phyloP scores from a whole-genome alignment of 2,329 filamentous ascomycete species.

The Monilinia aucupariae region DNA sequence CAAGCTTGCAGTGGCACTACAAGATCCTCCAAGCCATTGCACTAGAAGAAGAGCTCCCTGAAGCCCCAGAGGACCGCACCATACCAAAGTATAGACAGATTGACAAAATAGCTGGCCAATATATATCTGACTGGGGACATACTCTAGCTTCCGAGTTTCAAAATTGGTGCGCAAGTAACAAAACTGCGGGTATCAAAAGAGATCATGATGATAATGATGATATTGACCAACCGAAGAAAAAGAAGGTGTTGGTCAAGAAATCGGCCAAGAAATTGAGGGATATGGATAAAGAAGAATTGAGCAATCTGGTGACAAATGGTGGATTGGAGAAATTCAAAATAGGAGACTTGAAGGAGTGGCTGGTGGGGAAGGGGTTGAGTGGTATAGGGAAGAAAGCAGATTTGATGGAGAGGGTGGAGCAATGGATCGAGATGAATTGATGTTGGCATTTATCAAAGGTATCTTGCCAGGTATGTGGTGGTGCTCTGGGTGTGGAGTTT shows the following conservation, averaged over 20 bases:
- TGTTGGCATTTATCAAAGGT: background rate
- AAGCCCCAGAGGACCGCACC: conserved; percentile 67
- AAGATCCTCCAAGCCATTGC: conserved; percentile 86
- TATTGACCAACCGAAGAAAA: conserved; percentile 7
- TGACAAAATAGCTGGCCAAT: conserved; percentile 70
- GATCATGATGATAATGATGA: background rate
- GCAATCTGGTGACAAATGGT: background rate
- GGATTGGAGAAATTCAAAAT: conserved; percentile 16
- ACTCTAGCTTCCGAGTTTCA: conserved; percentile 50
- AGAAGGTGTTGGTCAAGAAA: background rate
- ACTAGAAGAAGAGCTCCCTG: conserved; percentile 82
- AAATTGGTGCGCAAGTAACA: background rate
- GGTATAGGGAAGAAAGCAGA: conserved; percentile 10
- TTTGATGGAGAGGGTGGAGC: conserved; percentile 7
- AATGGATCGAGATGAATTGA: conserved; percentile 8
- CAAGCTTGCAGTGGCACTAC: conserved; percentile 94
- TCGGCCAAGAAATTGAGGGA: conserved; percentile 8
- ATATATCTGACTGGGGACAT: conserved; percentile 71
- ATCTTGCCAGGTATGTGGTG: background rate
- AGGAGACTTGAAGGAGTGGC: conserved; percentile 13
- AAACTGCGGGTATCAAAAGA: background rate
- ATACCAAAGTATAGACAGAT: conserved; percentile 82
- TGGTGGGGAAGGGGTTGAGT: conserved; percentile 1
- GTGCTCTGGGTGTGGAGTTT: background rate
- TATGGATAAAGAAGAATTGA: conserved; percentile 12